Percentiles rank a stretch among this genome's conserved stretches.
These are phyloP conservation scores for Pseudogymnoascus sp. DNA, from an alignment of 2,329 filamentous ascomycete genomes.

Conservation along the genomic window DNA sequence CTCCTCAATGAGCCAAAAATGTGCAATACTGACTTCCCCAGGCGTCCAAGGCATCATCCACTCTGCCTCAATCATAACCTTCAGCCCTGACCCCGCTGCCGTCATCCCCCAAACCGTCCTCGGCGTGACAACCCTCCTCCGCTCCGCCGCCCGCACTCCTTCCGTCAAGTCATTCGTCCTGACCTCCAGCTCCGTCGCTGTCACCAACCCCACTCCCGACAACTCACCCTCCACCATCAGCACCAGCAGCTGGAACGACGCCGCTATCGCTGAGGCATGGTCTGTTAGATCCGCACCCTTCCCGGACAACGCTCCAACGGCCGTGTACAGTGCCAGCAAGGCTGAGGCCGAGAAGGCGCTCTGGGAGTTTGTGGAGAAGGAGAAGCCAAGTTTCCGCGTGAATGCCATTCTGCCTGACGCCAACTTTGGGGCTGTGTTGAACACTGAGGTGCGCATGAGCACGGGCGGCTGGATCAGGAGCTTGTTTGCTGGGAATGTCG, in stretches of 20 bases:
- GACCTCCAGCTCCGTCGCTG: conserved; percentile 30
- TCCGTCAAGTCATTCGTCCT: conserved; percentile 36
- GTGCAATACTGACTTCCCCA: neutral
- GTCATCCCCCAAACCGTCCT: conserved; percentile 14
- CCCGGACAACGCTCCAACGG: conserved; percentile 15
- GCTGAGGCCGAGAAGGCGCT: conserved; percentile 31
- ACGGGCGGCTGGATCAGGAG: conserved; percentile 19
- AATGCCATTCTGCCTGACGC: conserved; percentile 24
- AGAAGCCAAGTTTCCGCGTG: conserved; percentile 25
- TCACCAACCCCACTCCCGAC: conserved; percentile 19
- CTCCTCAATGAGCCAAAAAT: neutral
- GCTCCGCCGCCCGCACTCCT: conserved; percentile 10
- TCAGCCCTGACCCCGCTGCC: conserved; percentile 22
- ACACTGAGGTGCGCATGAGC: conserved; percentile 14
- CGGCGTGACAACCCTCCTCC: neutral
- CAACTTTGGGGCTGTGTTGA: conserved; percentile 17
- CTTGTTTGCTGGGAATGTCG: conserved; percentile 22
- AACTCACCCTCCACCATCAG: conserved; percentile 18
- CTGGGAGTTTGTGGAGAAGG: conserved; percentile 34
- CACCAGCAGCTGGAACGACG: conserved; percentile 32
- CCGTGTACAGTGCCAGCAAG: conserved; percentile 36
- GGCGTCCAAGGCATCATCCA: conserved; percentile 28
- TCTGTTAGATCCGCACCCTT: conserved; percentile 28
- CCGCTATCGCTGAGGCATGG: conserved; percentile 30
- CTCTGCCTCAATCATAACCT: conserved; percentile 27